A percentile compares a stretch with the other conserved stretches of the same genome.
Conservation (phyloP, 768 basidiomycete species). For the Ramaria sp. region DNA sequence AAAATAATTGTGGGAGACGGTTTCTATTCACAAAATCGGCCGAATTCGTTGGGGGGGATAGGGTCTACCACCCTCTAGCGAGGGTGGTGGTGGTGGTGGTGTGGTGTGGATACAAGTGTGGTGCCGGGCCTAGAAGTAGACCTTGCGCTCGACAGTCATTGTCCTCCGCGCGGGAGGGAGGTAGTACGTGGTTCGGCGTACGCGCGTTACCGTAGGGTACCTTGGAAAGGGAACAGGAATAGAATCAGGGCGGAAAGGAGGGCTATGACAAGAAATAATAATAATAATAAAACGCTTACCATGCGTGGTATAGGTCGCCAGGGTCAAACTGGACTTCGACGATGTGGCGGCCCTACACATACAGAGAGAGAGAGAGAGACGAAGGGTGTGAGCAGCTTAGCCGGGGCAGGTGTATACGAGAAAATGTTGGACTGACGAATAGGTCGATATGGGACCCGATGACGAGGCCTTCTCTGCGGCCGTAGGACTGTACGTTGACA, state of each 20-base stretch:
- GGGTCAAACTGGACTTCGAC: constrained; percentile 73
- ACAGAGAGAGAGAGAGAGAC: neutral
- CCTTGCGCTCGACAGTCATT: constrained; percentile 59
- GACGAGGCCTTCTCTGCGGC: constrained; percentile 66
- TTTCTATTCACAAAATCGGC: too few relatives aligned
- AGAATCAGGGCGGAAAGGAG: neutral
- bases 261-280: too few relatives aligned
- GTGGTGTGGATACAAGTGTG: neutral
- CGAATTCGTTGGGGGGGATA: neutral
- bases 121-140: constrained; percentile 67
- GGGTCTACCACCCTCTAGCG: neutral
- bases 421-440: constrained; percentile 33
- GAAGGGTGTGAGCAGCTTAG: neutral
- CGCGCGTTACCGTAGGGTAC: constrained; percentile 72
- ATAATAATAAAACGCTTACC: constrained; percentile 27
- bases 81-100: neutral
- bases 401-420: too few relatives aligned
- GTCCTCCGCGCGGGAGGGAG: constrained; percentile 31
- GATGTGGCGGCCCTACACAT: constrained; percentile 64
- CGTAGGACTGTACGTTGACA: constrained; percentile 51
- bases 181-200: constrained; percentile 63
- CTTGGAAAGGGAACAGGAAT: constrained; percentile 22
- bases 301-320: constrained; percentile 56
- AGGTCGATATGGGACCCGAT: constrained; percentile 65
- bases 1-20: neutral